These are phyloP conservation scores for Colletotrichum chrysophilum DNA, from an alignment of 2,329 filamentous ascomycete species.

Conservation along the genomic window DNA sequence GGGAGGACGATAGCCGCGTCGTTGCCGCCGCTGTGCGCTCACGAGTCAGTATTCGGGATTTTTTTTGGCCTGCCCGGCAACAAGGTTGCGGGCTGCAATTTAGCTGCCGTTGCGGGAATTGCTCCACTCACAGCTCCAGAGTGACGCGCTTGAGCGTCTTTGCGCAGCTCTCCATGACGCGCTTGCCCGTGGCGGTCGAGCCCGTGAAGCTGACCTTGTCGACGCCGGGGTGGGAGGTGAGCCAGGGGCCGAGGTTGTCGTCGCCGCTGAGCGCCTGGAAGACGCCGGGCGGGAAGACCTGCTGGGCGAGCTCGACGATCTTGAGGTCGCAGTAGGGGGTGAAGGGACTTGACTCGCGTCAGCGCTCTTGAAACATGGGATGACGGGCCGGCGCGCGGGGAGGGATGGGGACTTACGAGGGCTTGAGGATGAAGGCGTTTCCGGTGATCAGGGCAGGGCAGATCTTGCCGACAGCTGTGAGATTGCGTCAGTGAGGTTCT, in stretches of 20 bases:
- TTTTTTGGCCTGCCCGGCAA: background rate
- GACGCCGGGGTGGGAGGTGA: constrained; percentile 64
- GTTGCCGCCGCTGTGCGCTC: constrained; percentile 53
- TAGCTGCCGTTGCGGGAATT: constrained; percentile 19
- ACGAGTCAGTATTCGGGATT: background rate
- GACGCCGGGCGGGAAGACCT: constrained; percentile 67
- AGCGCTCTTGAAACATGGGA: background rate
- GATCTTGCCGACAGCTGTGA: constrained; percentile 54
- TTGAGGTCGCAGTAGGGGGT: constrained; percentile 65
- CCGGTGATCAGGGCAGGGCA: constrained; percentile 62
- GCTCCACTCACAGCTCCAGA: constrained; percentile 52
- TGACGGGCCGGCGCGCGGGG: background rate
- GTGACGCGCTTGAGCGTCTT: constrained; percentile 65
- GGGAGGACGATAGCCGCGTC: constrained; percentile 64
- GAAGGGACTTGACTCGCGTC: constrained; percentile 42
- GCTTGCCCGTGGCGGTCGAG: constrained; percentile 64
- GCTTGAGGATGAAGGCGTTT: constrained; percentile 62
- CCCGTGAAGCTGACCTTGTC: constrained; percentile 71
- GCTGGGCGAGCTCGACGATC: constrained; percentile 60
- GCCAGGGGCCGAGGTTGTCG: constrained; percentile 63
- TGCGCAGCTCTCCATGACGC: constrained; percentile 61
- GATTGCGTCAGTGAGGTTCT: background rate
- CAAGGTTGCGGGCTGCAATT: background rate
- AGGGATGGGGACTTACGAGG: constrained; percentile 37
- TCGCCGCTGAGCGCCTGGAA: constrained; percentile 65